phyloP scores from a whole-genome alignment of 2,329 filamentous ascomycete genomes.

The Neopestalotiopsis sp. region DNA sequence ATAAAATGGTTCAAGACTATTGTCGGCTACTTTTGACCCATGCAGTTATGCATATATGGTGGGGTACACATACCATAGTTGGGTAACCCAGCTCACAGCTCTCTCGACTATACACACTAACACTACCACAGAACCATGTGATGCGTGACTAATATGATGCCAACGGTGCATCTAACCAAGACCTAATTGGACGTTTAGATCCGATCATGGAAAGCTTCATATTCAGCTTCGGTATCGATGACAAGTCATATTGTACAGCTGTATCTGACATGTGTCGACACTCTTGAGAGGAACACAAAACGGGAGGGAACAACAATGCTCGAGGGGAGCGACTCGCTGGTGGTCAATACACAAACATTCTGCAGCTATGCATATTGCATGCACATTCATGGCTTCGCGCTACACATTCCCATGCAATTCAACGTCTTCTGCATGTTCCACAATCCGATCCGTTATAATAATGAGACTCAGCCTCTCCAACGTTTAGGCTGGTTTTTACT shows the following conservation, averaged over 20 bases:
- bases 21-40: background rate
- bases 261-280: background rate
- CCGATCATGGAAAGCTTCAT: background rate
- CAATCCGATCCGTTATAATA: constrained; percentile 5
- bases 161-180: background rate
- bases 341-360: background rate
- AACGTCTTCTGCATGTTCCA: background rate
- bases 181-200: background rate
- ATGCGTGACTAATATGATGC: background rate
- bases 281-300: background rate
- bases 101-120: background rate
- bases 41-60: background rate
- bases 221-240: background rate
- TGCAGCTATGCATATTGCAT: background rate
- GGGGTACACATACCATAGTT: background rate
- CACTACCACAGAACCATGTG: background rate
- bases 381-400: too few relatives aligned
- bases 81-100: background rate
- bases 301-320: too few relatives aligned
- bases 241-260: background rate
- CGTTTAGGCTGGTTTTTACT: background rate
- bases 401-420: too few relatives aligned
- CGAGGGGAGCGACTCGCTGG: background rate
- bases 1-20: background rate
- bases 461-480: too few relatives aligned